Conservation (phyloP, 768 basidiomycete species). For the Podaxis sp. region DNA sequence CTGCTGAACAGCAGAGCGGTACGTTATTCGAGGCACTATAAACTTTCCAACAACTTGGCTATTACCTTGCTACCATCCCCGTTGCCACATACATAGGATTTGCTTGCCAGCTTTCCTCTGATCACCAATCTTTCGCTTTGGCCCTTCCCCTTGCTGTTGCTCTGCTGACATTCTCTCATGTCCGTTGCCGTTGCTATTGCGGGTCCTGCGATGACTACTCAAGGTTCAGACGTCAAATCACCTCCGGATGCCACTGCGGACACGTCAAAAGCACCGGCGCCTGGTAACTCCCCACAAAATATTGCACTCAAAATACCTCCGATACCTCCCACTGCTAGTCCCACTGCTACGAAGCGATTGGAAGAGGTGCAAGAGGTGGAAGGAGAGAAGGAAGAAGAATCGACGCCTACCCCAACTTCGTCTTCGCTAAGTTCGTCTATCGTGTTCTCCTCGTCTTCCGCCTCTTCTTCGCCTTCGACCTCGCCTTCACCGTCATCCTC, state of each 20-base stretch:
- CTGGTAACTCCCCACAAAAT: background rate
- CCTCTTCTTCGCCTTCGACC: conserved; percentile 18
- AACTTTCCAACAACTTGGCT: no score
- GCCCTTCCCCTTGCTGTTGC: background rate
- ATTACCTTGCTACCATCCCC: no score
- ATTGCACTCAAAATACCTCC: background rate
- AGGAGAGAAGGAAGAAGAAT: background rate
- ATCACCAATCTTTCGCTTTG: background rate
- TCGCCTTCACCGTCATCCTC: conserved; percentile 15
- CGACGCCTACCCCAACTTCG: conserved; percentile 4
- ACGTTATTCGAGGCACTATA: no score
- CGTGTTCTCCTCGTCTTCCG: conserved; percentile 12
- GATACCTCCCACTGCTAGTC: background rate
- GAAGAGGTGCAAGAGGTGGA: background rate
- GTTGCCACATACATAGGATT: background rate
- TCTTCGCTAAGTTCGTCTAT: conserved; percentile 12
- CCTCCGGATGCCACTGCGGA: background rate
- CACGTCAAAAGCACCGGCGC: background rate
- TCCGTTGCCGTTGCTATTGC: background rate
- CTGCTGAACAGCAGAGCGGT: background rate
- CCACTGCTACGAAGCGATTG: background rate
- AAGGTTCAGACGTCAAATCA: background rate
- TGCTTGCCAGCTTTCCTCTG: background rate
- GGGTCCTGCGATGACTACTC: background rate
- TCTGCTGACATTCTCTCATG: background rate